Conservation (phyloP, 352 stramenopile genomes). For the Thalassiosira hispida region DNA sequence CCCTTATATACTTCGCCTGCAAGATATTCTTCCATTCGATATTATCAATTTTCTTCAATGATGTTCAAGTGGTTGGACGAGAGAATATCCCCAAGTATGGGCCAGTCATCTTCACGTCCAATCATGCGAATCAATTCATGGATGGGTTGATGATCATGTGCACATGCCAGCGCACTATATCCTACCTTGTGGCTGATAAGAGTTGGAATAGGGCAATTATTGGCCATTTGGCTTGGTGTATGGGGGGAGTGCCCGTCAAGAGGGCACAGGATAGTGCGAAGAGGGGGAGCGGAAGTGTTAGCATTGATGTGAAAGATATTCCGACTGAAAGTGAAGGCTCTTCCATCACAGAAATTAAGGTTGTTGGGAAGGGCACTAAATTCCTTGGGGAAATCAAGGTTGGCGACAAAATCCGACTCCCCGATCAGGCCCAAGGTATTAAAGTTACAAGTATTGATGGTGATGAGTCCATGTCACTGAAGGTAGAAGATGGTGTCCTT, state of each 20-base stretch:
- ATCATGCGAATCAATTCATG: slow-evolving; percentile 99
- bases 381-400: slow-evolving; percentile 78
- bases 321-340: slow-evolving; percentile 30
- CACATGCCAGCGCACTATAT: slow-evolving; percentile 93
- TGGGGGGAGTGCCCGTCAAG: slow-evolving; percentile 96
- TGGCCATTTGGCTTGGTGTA: slow-evolving; percentile 92
- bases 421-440: slow-evolving; percentile 65
- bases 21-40: slow-evolving; percentile 97
- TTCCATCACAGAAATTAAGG: slow-evolving; percentile 29
- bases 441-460: slow-evolving; percentile 74
- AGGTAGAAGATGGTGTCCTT: slow-evolving; percentile 35
- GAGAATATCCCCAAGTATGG: slow-evolving; percentile 96
- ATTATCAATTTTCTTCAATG: slow-evolving; percentile 97
- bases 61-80: slow-evolving; percentile 94
- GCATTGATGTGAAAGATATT: slow-evolving; percentile 38
- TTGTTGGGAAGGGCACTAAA: slow-evolving; percentile 76
- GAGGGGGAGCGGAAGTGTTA: slow-evolving; percentile 60
- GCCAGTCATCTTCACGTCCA: slow-evolving; percentile 96
- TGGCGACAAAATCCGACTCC: slow-evolving; percentile 84
- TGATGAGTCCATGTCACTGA: slow-evolving; percentile 61
- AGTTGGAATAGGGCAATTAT: slow-evolving; percentile 93
- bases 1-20: slow-evolving; percentile 79
- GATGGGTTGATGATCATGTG: slow-evolving; percentile 94
- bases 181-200: slow-evolving; percentile 98
- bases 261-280: slow-evolving; percentile 90